Conservation (phyloP, 129 eudicot genomes). For the Saussurea involucrata region DNA sequence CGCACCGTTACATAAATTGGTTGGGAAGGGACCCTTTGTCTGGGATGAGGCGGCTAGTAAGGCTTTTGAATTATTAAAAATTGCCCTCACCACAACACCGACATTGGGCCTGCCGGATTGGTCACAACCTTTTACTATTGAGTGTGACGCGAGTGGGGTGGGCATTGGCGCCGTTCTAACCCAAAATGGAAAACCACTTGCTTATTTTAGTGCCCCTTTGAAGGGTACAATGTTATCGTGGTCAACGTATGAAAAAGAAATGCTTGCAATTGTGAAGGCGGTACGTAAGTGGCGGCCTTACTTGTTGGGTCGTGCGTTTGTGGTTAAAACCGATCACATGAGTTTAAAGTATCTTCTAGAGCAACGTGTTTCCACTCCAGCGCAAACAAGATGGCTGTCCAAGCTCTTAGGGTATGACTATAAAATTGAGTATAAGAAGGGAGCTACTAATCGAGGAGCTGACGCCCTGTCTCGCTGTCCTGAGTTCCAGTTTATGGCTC, state of each 20-base stretch:
- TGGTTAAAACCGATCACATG: too few relatives aligned
- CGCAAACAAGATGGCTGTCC: neutral
- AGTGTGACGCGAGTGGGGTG: conserved; percentile 6
- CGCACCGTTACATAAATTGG: neutral
- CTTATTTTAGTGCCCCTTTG: too few relatives aligned
- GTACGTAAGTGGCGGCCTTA: neutral
- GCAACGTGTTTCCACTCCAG: neutral
- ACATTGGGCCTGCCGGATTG: neutral
- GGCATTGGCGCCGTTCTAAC: neutral
- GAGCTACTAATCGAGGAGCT: neutral
- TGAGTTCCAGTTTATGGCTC: neutral
- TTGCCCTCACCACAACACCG: too few relatives aligned
- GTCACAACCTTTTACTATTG: neutral
- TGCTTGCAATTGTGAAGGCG: neutral
- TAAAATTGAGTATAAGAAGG: conserved; percentile 9
- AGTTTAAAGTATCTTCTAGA: neutral
- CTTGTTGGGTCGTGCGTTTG: neutral
- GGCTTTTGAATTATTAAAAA: neutral
- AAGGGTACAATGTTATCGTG: neutral
- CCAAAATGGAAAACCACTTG: neutral
- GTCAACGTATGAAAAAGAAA: neutral
- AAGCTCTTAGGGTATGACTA: too few relatives aligned
- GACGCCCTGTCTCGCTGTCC: neutral
- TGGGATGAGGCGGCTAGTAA: neutral
- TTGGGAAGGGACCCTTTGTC: neutral